These are phyloP conservation scores for Quercus engelmannii DNA, from an alignment of 306 rosid genomes.

Conservation along the genomic window DNA sequence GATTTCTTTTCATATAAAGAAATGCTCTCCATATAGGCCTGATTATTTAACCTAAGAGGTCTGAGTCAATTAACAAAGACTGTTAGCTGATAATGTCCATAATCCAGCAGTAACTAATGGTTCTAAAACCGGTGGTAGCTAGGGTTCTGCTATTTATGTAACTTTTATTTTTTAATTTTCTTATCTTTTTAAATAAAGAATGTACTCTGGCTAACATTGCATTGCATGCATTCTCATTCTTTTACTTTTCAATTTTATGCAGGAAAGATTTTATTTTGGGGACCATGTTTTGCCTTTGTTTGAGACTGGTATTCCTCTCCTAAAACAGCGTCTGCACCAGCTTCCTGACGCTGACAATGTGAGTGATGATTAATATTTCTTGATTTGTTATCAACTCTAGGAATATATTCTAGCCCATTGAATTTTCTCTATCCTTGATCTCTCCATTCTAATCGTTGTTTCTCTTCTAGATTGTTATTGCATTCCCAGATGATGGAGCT, in stretches of 20 bases:
- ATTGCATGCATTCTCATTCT: neutral
- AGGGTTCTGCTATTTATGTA: too few species aligned
- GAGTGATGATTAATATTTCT: constrained; percentile 15
- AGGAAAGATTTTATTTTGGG: constrained; percentile 98
- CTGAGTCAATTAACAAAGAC: too few species aligned
- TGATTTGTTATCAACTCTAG: neutral
- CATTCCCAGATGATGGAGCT: constrained; percentile 98
- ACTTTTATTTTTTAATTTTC: too few species aligned
- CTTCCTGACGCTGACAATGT: constrained; percentile 79
- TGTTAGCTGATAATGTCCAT: too few species aligned
- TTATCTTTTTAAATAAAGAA: too few species aligned
- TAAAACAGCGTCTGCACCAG: constrained; percentile 78
- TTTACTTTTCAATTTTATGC: constrained; percentile 19
- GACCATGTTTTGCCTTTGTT: constrained; percentile 95
- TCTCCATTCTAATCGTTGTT: constrained; percentile 8
- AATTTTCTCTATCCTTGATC: neutral
- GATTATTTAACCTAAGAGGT: too few species aligned
- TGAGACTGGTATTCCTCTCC: constrained; percentile 93
- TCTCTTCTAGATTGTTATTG: constrained; percentile 74
- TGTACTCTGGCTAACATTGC: too few species aligned
- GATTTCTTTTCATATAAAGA: too few species aligned
- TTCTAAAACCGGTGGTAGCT: too few species aligned
- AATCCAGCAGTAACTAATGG: too few species aligned
- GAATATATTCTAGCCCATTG: constrained; percentile 1
- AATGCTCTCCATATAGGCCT: too few species aligned